A percentile compares a stretch with the other conserved stretches of the same genome.
These are phyloP conservation scores for Cystoisospora suis DNA, from an alignment of 169 alveolate species.

Conservation along the genomic window DNA sequence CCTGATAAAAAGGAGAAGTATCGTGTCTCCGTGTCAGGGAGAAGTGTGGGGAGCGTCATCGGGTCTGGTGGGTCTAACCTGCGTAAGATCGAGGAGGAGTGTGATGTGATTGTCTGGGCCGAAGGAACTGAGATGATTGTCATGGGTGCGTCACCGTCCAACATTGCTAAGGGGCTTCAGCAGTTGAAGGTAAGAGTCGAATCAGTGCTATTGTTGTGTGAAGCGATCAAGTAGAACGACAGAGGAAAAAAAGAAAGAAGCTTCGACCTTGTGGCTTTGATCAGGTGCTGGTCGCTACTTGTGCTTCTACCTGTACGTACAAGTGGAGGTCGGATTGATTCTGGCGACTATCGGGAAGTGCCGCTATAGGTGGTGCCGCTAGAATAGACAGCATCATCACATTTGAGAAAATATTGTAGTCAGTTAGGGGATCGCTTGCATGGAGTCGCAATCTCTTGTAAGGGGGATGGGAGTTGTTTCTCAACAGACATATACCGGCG, in stretches of 20 bases:
- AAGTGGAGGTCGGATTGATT: no score
- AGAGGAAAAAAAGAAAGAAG: background rate
- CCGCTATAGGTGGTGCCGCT: no score
- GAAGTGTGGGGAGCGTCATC: conserved; percentile 53
- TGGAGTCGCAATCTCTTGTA: no score
- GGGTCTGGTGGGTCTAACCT: conserved; percentile 60
- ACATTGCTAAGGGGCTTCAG: conserved; percentile 43
- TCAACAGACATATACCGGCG: no score
- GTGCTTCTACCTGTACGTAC: no score
- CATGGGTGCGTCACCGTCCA: conserved; percentile 43
- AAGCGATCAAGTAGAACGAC: background rate
- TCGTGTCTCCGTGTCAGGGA: conserved; percentile 29
- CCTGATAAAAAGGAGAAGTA: conserved; percentile 7
- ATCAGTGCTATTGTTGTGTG: background rate
- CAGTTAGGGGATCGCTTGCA: no score
- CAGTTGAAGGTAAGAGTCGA: conserved; percentile 42
- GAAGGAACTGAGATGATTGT: conserved; percentile 58
- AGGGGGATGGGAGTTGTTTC: no score
- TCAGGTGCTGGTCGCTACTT: no score
- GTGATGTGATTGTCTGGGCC: conserved; percentile 60
- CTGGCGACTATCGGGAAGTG: no score
- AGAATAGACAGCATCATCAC: no score
- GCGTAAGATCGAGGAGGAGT: conserved; percentile 55
- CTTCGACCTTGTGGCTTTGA: no score
- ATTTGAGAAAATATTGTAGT: no score